Evolutionary conservation across 306 rosid species (phyloP), one percentile per base, ranked within the genome.

Genomic region (Ormosia emarginata): DNA sequence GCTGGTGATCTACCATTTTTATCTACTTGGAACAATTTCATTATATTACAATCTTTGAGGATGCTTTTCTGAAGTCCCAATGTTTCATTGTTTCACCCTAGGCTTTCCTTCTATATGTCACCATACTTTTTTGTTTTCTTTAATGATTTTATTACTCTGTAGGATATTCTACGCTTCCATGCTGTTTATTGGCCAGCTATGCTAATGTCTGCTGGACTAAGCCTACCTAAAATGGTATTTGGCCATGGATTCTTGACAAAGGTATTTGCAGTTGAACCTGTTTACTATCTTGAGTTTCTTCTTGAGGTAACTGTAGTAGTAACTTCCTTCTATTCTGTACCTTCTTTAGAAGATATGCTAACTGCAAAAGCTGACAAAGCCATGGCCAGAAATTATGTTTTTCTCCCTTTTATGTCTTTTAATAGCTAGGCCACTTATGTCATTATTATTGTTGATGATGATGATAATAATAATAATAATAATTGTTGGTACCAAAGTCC

Each of bases 161-260:
- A 93, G 99, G 99, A 95, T 87, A 95, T 95, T 86, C 89, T 95
- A 68, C 98, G 99, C 53, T 93, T 95, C 83, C 99, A 93, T 84
- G 98, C 98, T 6, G 94, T 95, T 77, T 95, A 95, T 86, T 95
- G 99, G 99, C 97, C 99, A 53, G 99, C 99, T 71, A 95, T 95
- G 99, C 90, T 95, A 70, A 87, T 92, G 98, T 95, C 98, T 80
- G 98, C 99, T 0, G 97, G 99, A 81, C 74, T 95, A 49, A 86
- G 70, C 78, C 98, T 93, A 85, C 99, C 99, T 17, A 95, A 92
- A 87, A 93, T 57, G 94, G 98, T 95, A 80, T 95, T 90, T 81
- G 98, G 99, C 77, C 99, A 95, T 86, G 99, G 99, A 69, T 95
- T 95, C 83, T 85, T 95, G 91, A 95, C 97, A 55, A 95, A 95